These are phyloP conservation scores for Aureobasidium mangrovei DNA, from an alignment of 2,329 filamentous ascomycete species.

Conservation along the genomic window DNA sequence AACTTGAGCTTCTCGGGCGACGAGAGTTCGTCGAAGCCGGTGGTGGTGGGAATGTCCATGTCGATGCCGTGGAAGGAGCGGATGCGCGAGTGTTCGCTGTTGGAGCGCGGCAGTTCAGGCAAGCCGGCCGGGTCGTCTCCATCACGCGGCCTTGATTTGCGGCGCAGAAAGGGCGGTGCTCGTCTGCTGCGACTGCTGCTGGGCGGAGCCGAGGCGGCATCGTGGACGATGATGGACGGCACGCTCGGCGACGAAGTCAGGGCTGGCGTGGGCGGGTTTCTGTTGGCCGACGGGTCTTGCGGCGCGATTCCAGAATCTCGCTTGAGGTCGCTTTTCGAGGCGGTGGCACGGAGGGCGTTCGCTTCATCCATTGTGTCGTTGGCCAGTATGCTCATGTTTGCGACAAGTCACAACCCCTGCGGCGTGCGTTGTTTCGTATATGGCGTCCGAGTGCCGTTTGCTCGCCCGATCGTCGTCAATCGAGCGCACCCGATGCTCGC, in stretches of 20 bases:
- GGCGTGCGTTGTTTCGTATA: not conserved
- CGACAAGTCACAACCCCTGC: not conserved
- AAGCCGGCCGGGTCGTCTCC: slow-evolving; percentile 13
- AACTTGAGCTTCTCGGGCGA: slow-evolving; percentile 47
- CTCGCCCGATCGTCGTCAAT: not conserved
- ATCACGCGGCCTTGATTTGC: slow-evolving; percentile 12
- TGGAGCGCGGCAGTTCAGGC: slow-evolving; percentile 1
- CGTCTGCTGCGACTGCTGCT: slow-evolving; percentile 17
- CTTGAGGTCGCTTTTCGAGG: slow-evolving; percentile 22
- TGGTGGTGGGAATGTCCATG: slow-evolving; percentile 45
- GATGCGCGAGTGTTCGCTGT: slow-evolving; percentile 18
- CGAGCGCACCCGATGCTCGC: not conserved
- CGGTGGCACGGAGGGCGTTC: slow-evolving; percentile 25
- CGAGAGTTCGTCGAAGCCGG: slow-evolving; percentile 43
- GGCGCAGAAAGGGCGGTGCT: slow-evolving; percentile 14
- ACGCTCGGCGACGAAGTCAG: slow-evolving; percentile 29
- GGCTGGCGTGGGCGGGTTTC: slow-evolving; percentile 17
- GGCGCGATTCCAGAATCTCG: slow-evolving; percentile 24
- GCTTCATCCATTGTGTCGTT: slow-evolving; percentile 19
- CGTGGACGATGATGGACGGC: slow-evolving; percentile 38
- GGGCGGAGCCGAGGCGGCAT: slow-evolving; percentile 24
- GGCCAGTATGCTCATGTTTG: not conserved
- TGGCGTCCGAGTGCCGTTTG: not conserved
- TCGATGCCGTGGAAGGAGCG: slow-evolving; percentile 41
- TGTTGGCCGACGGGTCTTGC: not conserved